These are phyloP conservation scores for Pseudocohnilembus persalinus DNA, from an alignment of 169 alveolate species.

Conservation along the genomic window DNA sequence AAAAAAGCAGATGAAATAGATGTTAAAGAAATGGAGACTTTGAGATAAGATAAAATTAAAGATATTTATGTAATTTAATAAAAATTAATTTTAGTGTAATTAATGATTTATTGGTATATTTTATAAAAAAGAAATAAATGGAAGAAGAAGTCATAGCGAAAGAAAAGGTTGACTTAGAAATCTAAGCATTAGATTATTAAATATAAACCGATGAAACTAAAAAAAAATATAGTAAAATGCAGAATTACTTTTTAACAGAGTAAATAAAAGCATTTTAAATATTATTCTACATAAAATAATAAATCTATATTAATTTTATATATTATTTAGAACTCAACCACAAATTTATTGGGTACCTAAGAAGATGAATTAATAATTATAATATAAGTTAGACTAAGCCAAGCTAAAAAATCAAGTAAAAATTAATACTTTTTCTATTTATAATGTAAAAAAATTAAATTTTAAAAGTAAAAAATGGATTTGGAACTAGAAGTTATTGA, in stretches of 20 bases:
- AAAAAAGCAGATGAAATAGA: neutral
- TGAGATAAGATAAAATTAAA: neutral
- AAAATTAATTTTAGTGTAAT: neutral
- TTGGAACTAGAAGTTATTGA: neutral
- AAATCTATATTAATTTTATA: neutral
- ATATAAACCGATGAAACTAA: too few relatives aligned
- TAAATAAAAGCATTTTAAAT: too few relatives aligned
- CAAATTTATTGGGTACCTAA: neutral
- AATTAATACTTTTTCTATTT: too few relatives aligned
- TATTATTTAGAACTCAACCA: neutral
- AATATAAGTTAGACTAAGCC: neutral
- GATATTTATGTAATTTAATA: neutral
- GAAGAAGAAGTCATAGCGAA: neutral
- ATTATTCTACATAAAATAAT: too few relatives aligned
- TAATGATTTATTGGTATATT: neutral
- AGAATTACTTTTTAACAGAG: too few relatives aligned
- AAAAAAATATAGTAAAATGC: too few relatives aligned
- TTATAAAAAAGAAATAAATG: neutral
- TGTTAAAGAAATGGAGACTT: neutral
- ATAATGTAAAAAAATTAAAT: too few relatives aligned
- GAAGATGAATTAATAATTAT: neutral
- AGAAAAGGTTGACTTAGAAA: neutral
- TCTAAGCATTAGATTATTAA: neutral
- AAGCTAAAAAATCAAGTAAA: neutral
- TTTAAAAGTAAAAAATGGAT: neutral